A percentile compares a stretch with the other conserved stretches of the same genome.
phyloP scores from a whole-genome alignment of 2,329 filamentous ascomycete species.

The Arthrinium puccinioides region DNA sequence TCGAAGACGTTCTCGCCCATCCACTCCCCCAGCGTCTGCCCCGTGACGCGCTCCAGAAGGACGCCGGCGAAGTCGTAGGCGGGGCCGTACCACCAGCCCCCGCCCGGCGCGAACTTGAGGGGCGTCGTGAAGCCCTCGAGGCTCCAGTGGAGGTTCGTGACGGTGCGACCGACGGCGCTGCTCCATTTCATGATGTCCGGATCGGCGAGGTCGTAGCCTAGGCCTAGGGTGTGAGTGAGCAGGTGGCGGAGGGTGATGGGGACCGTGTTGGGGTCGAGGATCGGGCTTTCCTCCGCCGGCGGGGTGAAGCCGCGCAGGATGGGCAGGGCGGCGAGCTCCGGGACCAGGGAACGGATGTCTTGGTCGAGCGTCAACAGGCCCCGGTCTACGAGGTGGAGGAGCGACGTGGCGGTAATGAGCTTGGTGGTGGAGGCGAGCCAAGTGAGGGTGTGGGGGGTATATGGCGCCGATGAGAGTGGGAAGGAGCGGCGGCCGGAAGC shows the following conservation, averaged over 20 bases:
- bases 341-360: slow-evolving; percentile 33
- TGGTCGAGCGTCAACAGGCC: slow-evolving; percentile 36
- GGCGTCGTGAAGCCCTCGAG: slow-evolving; percentile 26
- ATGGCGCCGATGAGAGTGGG: slow-evolving; percentile 19
- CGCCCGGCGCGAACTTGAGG: slow-evolving; percentile 35
- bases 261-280: slow-evolving; percentile 16
- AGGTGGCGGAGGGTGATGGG: slow-evolving; percentile 38
- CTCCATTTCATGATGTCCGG: slow-evolving; percentile 4
- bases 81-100: slow-evolving; percentile 32
- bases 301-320: slow-evolving; percentile 36
- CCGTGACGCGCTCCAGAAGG: slow-evolving; percentile 32
- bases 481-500: slow-evolving; percentile 9
- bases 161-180: slow-evolving; percentile 1
- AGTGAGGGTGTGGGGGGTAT: slow-evolving; percentile 24
- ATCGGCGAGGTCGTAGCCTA: slow-evolving; percentile 28
- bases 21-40: slow-evolving; percentile 27
- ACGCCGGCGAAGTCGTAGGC: slow-evolving; percentile 40
- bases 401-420: slow-evolving; percentile 36
- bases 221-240: slow-evolving; percentile 38
- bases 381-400: slow-evolving; percentile 39
- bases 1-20: slow-evolving; percentile 28
- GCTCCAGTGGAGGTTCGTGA: slow-evolving; percentile 21
- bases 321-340: slow-evolving; percentile 32
- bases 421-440: slow-evolving; percentile 31
- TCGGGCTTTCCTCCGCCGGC: slow-evolving; percentile 20